Base-by-base conservation (phyloP, 768 basidiomycete species). In the Amanita muscaria region DNA sequence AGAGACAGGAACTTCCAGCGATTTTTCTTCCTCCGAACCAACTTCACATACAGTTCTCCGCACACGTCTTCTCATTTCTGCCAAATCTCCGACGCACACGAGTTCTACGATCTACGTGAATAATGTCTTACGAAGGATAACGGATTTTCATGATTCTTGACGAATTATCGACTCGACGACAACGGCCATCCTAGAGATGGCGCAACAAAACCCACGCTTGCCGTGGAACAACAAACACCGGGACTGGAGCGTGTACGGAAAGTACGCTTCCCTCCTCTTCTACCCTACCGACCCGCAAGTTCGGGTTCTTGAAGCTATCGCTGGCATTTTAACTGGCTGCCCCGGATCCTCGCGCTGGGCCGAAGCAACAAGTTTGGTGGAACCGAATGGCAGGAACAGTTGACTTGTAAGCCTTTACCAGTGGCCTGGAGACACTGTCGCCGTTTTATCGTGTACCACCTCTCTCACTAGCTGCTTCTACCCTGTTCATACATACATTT, bases 71-170 rank as follows among this genome's bases (percentile, higher is more conserved):
- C 40, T 34, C 40, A 37, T 25, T 25, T 4, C 41, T 34, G 35
- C 37, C n/a, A 15, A 39, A 34, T 42, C 22, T 34, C 39, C 32
- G 16, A 42, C 27, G 31, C 15, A 31, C 30, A 42, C 21, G n/a
- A 29, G 30, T 24, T 23, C 41, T 23, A 42, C 41, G 33, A 24
- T 52, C 55, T 51, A 52, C 47, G 58, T 52, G 51, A 57, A 51
- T 44, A 21, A 54, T 48, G 53, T 57, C 50, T 39, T 46, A 62
- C 59, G 56, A 53, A 53, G 52, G 49, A 48, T 48, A 61, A 53
- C 62, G 59, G 49, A 38, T 43, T 58, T 33, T 14, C 42, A 66
- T 57, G 61, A 66, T 67, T 68, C 65, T 66, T 66, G 64, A 68
- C 57, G 66, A 67, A 65, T 48, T 39, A 31, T 46, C 14, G 12